Percentiles rank a stretch among this genome's conserved stretches.
phyloP scores from a whole-genome alignment of 1,284 basidiomycete species.

The Anthracocystis panici-leucophaei region DNA sequence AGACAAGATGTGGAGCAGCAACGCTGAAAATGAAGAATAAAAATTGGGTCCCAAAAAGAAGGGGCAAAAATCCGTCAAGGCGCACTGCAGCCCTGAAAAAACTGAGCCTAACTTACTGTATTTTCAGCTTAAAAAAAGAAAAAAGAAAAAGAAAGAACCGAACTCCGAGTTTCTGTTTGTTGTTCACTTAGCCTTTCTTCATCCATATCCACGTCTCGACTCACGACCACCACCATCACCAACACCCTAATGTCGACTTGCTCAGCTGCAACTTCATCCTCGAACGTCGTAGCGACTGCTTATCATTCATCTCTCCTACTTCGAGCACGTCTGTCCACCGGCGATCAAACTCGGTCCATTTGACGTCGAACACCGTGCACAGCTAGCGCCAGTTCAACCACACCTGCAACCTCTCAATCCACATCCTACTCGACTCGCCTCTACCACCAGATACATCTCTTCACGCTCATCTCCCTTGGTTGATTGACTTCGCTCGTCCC shows the following conservation, averaged over 20 bases:
- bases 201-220: background rate
- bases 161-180: slow-evolving; percentile 15
- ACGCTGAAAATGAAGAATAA: background rate
- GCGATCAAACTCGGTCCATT: background rate
- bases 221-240: slow-evolving; percentile 3
- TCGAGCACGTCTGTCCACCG: background rate
- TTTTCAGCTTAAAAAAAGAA: background rate
- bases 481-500: background rate
- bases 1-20: background rate
- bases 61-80: background rate
- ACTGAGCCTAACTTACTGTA: background rate
- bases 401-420: background rate
- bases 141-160: background rate
- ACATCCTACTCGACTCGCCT: background rate
- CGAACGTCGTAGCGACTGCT: too few species aligned
- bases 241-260: background rate
- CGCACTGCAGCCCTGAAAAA: background rate
- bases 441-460: background rate
- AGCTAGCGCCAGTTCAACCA: background rate
- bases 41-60: background rate
- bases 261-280: too few species aligned
- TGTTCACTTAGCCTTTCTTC: background rate
- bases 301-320: background rate
- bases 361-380: background rate
- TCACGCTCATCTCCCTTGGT: background rate